phyloP scores from a whole-genome alignment of 176 grass and related monocot species.

The Triticum monococcum region DNA sequence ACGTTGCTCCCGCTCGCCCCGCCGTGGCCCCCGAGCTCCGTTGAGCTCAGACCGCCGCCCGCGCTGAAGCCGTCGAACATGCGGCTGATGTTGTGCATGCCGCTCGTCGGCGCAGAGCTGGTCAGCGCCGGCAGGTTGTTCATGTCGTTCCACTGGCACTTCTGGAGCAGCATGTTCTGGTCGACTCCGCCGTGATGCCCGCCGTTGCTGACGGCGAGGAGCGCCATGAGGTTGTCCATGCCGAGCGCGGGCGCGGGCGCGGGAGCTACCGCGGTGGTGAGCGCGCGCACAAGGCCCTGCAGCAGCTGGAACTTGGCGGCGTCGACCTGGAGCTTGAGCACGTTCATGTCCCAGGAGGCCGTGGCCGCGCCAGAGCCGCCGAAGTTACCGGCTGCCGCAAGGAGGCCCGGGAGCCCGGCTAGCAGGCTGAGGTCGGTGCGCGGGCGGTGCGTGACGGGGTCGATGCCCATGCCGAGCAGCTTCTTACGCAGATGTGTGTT shows the following conservation, averaged over 20 bases:
- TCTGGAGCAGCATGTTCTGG: constrained; percentile 8
- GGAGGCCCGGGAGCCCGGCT: too few species aligned
- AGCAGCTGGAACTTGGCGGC: constrained; percentile 70
- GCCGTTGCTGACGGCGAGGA: constrained; percentile 35
- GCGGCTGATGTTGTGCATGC: neutral
- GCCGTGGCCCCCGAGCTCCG: neutral
- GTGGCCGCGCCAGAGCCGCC: neutral
- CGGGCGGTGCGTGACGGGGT: constrained; percentile 83
- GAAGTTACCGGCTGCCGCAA: too few species aligned
- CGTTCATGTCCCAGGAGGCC: constrained; percentile 43
- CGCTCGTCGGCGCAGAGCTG: neutral
- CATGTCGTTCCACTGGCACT: constrained; percentile 53
- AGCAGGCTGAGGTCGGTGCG: neutral
- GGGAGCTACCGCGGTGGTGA: constrained; percentile 18
- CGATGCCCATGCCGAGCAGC: constrained; percentile 75
- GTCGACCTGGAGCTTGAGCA: constrained; percentile 70
- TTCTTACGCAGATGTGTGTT: constrained; percentile 92
- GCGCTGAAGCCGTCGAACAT: neutral
- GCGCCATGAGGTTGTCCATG: constrained; percentile 44
- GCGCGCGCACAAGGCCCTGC: constrained; percentile 55
- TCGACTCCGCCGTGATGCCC: neutral
- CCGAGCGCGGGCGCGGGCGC: constrained; percentile 22
- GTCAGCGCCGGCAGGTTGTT: constrained; percentile 36
- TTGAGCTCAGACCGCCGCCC: constrained; percentile 38
- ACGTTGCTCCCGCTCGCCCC: too few species aligned